phyloP scores from a whole-genome alignment of 2,329 filamentous ascomycete genomes.

The Achaetomium macrosporum region DNA sequence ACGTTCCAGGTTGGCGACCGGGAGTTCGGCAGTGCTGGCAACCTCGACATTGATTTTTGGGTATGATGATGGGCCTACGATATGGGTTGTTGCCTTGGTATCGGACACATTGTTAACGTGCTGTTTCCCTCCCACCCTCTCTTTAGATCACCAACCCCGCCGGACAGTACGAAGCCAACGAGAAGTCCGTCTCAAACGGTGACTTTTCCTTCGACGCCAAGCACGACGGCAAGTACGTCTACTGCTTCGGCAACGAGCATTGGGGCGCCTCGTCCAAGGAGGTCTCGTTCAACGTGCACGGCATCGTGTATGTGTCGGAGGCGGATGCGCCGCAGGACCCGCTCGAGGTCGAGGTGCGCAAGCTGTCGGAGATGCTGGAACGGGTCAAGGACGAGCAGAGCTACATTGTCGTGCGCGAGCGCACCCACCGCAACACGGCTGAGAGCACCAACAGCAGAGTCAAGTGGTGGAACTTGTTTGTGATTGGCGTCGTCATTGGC shows the following conservation, averaged over 20 bases:
- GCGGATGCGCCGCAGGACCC: slow-evolving; percentile 78
- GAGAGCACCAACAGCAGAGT: slow-evolving; percentile 96
- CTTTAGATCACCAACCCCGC: slow-evolving; percentile 69
- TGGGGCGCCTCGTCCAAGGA: slow-evolving; percentile 97
- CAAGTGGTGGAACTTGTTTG: slow-evolving; percentile 99
- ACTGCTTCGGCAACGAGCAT: slow-evolving; percentile 99
- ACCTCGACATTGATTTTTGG: slow-evolving; percentile 97
- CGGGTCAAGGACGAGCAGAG: slow-evolving; percentile 97
- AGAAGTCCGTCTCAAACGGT: slow-evolving; percentile 77
- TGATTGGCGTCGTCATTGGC: slow-evolving; percentile 79
- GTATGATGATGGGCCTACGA: slow-evolving; percentile 42
- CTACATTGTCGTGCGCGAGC: slow-evolving; percentile 92
- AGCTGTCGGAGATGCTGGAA: slow-evolving; percentile 75
- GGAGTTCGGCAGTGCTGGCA: slow-evolving; percentile 90
- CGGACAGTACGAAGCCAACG: slow-evolving; percentile 69
- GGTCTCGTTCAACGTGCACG: slow-evolving; percentile 98
- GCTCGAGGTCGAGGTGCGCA: slow-evolving; percentile 82
- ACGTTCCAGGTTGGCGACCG: slow-evolving; percentile 97
- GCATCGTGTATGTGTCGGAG: slow-evolving; percentile 94
- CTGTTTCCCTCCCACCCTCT: not conserved
- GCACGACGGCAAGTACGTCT: slow-evolving; percentile 81
- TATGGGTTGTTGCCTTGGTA: not conserved
- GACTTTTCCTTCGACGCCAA: slow-evolving; percentile 87
- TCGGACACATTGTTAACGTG: not conserved
- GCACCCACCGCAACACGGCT: slow-evolving; percentile 95